Conservation (phyloP, 768 basidiomycete species). For the Podaxis rugospora region DNA sequence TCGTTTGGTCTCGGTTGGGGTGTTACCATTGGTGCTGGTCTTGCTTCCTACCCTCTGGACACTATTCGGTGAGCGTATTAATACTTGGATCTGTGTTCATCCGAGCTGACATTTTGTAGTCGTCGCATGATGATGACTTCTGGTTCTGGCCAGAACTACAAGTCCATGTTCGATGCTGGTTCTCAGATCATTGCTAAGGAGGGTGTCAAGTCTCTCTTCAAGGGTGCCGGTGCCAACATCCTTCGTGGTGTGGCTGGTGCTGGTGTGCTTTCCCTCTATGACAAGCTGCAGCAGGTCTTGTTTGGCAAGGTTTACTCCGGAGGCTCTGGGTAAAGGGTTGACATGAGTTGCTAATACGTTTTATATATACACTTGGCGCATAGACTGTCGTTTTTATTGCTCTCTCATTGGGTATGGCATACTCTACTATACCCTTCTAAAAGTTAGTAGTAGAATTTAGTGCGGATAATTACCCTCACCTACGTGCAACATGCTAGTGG, state of each 20-base stretch:
- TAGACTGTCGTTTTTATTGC: conserved; percentile 31
- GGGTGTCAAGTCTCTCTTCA: conserved; percentile 94
- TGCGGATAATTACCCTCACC: conserved; percentile 10
- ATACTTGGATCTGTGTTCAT: conserved; percentile 7
- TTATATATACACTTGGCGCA: conserved; percentile 28
- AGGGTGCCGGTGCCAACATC: conserved; percentile 94
- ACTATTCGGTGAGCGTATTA: conserved; percentile 66
- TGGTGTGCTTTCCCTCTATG: conserved; percentile 98
- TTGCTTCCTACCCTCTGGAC: conserved; percentile 94
- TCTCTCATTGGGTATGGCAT: conserved; percentile 11
- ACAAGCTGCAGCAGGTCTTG: conserved; percentile 94
- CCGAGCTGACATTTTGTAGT: conserved; percentile 42
- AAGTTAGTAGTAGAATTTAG: conserved; percentile 12
- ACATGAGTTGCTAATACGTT: conserved; percentile 7
- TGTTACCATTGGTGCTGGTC: conserved; percentile 99
- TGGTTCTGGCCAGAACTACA: conserved; percentile 93
- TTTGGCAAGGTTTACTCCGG: conserved; percentile 99
- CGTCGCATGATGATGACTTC: conserved; percentile 99
- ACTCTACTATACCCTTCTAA: conserved; percentile 14
- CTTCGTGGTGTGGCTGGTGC: conserved; percentile 99
- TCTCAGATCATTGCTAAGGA: conserved; percentile 95
- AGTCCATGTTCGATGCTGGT: conserved; percentile 97
- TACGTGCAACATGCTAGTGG: background rate
- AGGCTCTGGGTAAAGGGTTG: conserved; percentile 29
- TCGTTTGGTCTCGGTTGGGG: conserved; percentile 98